These are phyloP conservation scores for Saccharomycopsis olivae DNA, from an alignment of 805 yeast genomes.

Conservation along the genomic window DNA sequence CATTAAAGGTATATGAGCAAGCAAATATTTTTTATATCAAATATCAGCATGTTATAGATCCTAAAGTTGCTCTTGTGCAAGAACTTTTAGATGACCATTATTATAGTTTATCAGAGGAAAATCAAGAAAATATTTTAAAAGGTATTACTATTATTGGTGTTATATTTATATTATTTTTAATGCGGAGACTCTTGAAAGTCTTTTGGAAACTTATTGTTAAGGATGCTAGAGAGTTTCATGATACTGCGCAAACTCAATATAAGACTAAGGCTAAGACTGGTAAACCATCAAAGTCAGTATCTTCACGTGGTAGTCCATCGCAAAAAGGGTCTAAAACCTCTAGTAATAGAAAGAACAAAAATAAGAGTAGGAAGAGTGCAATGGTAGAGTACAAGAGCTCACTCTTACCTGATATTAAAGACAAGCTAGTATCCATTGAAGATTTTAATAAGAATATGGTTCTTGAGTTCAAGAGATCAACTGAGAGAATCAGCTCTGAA, in stretches of 20 bases:
- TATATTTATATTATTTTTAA: neutral
- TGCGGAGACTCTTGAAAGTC: neutral
- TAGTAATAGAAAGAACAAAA: neutral
- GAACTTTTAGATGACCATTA: conserved; percentile 6
- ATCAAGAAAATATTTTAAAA: conserved; percentile 8
- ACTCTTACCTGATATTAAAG: neutral
- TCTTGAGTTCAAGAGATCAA: neutral
- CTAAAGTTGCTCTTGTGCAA: neutral
- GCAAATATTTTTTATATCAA: neutral
- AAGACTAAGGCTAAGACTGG: neutral
- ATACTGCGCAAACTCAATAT: conserved; percentile 7
- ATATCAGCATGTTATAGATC: neutral
- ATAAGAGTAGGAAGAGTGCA: neutral
- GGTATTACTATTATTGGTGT: too few relatives aligned
- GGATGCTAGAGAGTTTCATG: conserved; percentile 13
- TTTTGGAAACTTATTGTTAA: conserved; percentile 1
- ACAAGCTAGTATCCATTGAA: neutral
- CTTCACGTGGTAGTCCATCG: neutral
- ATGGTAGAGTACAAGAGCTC: neutral
- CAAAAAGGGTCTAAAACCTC: neutral
- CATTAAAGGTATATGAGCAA: too few relatives aligned
- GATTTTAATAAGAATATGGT: neutral
- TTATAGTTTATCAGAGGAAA: conserved; percentile 2
- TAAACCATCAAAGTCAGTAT: neutral
- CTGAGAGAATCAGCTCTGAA: neutral